A percentile compares a stretch with the other conserved stretches of the same genome.
Conservation (phyloP, 129 eudicot genomes). For the Glebionis coronaria region DNA sequence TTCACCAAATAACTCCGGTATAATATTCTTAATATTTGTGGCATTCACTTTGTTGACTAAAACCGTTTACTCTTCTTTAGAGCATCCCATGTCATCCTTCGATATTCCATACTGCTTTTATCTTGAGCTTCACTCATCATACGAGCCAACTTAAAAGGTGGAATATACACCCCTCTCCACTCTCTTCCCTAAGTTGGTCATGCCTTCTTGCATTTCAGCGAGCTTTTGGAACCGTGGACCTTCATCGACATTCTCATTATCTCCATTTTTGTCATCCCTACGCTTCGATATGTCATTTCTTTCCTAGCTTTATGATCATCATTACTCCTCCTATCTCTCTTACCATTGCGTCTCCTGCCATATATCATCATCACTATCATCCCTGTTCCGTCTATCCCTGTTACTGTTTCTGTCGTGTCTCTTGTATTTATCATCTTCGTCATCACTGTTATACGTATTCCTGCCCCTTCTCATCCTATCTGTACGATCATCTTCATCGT, state of each 20-base stretch:
- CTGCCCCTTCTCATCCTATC: conserved; percentile 24
- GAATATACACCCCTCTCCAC: conserved; percentile 67
- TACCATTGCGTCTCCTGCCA: neutral
- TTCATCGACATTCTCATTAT: conserved; percentile 28
- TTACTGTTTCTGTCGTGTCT: neutral
- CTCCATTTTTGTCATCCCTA: conserved; percentile 7
- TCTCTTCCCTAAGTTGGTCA: conserved; percentile 61
- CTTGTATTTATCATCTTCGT: conserved; percentile 5
- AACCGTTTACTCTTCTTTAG: conserved; percentile 86
- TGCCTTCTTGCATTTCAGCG: conserved; percentile 32
- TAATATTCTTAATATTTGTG: conserved; percentile 70
- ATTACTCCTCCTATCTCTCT: conserved; percentile 26
- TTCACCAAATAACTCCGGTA: conserved; percentile 76
- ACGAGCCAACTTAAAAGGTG: conserved; percentile 64
- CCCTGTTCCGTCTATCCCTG: conserved; percentile 19
- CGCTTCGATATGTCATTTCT: conserved; percentile 9
- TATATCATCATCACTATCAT: conserved; percentile 16
- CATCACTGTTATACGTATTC: neutral
- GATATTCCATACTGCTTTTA: conserved; percentile 79
- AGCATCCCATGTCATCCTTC: conserved; percentile 94
- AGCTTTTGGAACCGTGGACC: conserved; percentile 43
- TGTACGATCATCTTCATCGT: conserved; percentile 33
- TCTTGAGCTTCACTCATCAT: conserved; percentile 83
- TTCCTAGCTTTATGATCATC: conserved; percentile 29
- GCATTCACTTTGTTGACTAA: conserved; percentile 93